Base-by-base conservation (phyloP, 768 basidiomycete species). In the Serendipita sp. region DNA sequence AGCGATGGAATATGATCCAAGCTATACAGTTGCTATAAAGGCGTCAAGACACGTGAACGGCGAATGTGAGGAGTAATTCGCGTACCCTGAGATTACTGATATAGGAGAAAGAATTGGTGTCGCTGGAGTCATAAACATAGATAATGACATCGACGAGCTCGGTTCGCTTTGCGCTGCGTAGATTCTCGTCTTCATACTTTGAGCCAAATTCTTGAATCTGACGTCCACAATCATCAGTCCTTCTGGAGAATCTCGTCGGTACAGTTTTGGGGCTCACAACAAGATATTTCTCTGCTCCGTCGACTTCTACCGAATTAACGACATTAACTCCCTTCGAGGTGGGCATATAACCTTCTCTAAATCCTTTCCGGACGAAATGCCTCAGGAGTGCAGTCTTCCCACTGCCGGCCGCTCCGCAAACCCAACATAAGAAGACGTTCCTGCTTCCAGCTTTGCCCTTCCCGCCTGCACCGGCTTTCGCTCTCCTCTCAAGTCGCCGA, bases 131-230 rank as follows among this genome's bases (percentile, higher is more conserved):
- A 69, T 97, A 85, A 33, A 97, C 92, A 71, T 95, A 97, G 66
- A 94, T 81, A 65, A 97, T 88, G 43, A 97, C 90, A 73, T 99
- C 95, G 20, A 90, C 90, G 48, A 89, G 74, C 71, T 96, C 94
- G 33, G 85, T 84, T 75, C 93, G 96, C 76, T 91, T 95, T 42
- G 84, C 78, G 72, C 86, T 91, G 65, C 93, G 82, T 63, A 98
- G 75, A 9, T 82, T 85, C 72, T 97, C 95, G 0, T 88, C 80
- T 73, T 99, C 95, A 68, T 95, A 96, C 71, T 86, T 88, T 42
- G 90, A 93, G 16, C 95, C 95, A 71, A 97, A 98, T 69, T 99
- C 95, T 78, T 97, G 95, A 53, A 99, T 74, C 95, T 96, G n/a
- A 68, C 31, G 64, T 48, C 30, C 42, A 61, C 61, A 24, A 63